These are phyloP conservation scores for Prunus armeniaca DNA, from an alignment of 306 rosid genomes.

Conservation along the genomic window DNA sequence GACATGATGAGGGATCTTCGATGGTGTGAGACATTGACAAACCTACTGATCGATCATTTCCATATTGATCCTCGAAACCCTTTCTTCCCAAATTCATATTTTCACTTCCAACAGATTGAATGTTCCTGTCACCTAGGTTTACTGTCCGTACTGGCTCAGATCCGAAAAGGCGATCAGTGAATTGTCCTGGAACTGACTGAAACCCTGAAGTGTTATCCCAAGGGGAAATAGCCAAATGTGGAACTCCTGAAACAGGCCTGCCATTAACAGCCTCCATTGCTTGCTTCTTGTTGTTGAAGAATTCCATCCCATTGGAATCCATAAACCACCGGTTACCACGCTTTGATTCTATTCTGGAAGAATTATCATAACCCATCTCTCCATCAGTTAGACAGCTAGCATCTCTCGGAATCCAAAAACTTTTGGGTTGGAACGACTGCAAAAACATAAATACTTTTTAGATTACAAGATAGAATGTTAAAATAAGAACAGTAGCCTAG, in stretches of 20 bases:
- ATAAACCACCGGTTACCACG: conserved; percentile 81
- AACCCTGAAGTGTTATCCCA: conserved; percentile 78
- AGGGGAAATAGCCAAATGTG: conserved; percentile 52
- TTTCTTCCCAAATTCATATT: conserved; percentile 57
- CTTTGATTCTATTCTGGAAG: conserved; percentile 73
- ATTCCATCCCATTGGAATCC: conserved; percentile 62
- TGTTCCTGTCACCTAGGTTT: conserved; percentile 65
- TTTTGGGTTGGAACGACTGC: conserved; percentile 84
- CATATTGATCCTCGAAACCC: conserved; percentile 61
- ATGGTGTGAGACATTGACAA: conserved; percentile 66
- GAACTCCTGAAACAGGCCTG: conserved; percentile 55
- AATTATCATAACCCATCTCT: conserved; percentile 69
- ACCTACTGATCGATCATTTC: conserved; percentile 57
- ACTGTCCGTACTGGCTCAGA: conserved; percentile 51
- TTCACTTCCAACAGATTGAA: conserved; percentile 55
- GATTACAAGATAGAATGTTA: conserved; percentile 9
- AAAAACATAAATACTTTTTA: conserved; percentile 22
- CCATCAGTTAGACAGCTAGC: conserved; percentile 77
- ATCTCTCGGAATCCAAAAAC: conserved; percentile 71
- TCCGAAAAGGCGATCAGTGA: conserved; percentile 72
- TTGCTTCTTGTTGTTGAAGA: conserved; percentile 67
- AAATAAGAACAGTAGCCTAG: conserved; percentile 8
- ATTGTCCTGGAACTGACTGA: conserved; percentile 69
- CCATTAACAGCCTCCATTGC: conserved; percentile 64
- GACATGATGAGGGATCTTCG: conserved; percentile 63